phyloP scores from a whole-genome alignment of 2,329 filamentous ascomycete genomes.

The Rhynchosporium graminicola region DNA sequence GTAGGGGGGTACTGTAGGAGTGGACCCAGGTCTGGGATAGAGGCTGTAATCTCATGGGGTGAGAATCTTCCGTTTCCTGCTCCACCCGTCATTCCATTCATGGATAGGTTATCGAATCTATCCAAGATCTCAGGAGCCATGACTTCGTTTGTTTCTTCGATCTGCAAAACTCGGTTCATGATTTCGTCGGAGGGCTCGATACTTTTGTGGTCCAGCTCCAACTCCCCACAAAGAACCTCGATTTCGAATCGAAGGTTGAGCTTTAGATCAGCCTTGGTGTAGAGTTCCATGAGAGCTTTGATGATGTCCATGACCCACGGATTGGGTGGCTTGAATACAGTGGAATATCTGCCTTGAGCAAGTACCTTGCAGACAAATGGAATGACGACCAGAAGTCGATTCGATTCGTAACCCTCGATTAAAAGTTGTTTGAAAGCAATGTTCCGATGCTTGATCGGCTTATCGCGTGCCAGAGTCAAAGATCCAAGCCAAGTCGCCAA shows the following conservation, averaged over 20 bases:
- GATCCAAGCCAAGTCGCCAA: conserved; percentile 92
- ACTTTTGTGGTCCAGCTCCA: conserved; percentile 87
- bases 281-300: conserved; percentile 85
- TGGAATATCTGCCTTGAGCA: conserved; percentile 78
- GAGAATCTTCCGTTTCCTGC: conserved; percentile 73
- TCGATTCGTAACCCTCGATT: conserved; percentile 89
- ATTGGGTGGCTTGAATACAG: conserved; percentile 90
- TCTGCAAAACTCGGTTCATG: conserved; percentile 65
- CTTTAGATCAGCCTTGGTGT: conserved; percentile 89
- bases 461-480: conserved; percentile 87
- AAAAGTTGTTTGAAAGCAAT: conserved; percentile 96
- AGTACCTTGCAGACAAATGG: conserved; percentile 98
- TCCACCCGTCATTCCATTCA: conserved; percentile 71
- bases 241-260: conserved; percentile 98
- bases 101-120: conserved; percentile 77
- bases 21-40: conserved; percentile 80
- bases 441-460: conserved; percentile 93
- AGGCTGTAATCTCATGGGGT: conserved; percentile 73
- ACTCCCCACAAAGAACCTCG: conserved; percentile 90
- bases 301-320: conserved; percentile 98
- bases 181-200: conserved; percentile 88
- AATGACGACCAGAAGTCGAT: conserved; percentile 87
- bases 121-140: conserved; percentile 69
- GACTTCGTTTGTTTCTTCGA: conserved; percentile 60
- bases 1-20: conserved; percentile 79